Percentiles rank a stretch among this genome's conserved stretches.
Evolutionary conservation across 2,329 filamentous ascomycete species (phyloP).

Genomic region (Fusarium marasasianum): DNA sequence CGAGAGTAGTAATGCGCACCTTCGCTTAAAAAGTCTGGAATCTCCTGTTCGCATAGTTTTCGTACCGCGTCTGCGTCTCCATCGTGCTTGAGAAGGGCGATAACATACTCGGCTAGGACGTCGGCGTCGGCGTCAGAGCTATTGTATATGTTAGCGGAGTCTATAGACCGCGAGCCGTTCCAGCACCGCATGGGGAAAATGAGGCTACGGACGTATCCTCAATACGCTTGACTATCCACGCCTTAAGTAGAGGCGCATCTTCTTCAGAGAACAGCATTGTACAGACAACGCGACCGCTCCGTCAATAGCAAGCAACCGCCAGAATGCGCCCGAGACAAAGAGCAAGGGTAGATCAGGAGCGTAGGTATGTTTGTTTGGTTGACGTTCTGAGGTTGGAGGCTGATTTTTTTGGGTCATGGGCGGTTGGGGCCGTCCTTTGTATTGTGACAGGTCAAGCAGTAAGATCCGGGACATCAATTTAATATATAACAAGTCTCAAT

Average conservation of each 20-base stretch:
- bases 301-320: background rate
- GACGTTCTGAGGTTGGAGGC: constrained; percentile 26
- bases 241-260: constrained; percentile 72
- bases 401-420: constrained; percentile 24
- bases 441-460: constrained; percentile 31
- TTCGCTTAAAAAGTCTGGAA: constrained; percentile 79
- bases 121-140: constrained; percentile 84
- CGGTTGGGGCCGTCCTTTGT: constrained; percentile 9
- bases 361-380: background rate
- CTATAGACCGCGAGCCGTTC: background rate
- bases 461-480: background rate
- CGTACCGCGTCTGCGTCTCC: constrained; percentile 71
- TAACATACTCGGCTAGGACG: constrained; percentile 85
- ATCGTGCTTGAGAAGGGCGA: constrained; percentile 78
- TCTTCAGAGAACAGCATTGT: constrained; percentile 70
- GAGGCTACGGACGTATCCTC: constrained; percentile 71
- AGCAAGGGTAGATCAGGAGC: background rate
- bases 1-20: constrained; percentile 48
- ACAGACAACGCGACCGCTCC: constrained; percentile 13
- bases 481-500: background rate
- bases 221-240: constrained; percentile 80
- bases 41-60: constrained; percentile 74
- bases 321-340: background rate
- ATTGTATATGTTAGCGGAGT: constrained; percentile 22
- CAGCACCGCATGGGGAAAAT: constrained; percentile 3